Conservation (phyloP, 2,329 filamentous ascomycete genomes). For the Nemania abortiva region DNA sequence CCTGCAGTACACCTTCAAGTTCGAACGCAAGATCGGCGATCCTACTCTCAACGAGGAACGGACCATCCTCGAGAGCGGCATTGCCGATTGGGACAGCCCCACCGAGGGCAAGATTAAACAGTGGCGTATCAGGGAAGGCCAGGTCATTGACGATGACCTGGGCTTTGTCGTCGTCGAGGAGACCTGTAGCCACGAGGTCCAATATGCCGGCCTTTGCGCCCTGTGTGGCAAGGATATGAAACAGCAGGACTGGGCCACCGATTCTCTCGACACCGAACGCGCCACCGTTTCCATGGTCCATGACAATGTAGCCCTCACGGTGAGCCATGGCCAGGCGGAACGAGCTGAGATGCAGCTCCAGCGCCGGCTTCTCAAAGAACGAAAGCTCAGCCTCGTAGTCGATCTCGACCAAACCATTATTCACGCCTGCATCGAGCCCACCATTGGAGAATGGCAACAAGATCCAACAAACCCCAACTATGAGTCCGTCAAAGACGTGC, state of each 20-base stretch:
- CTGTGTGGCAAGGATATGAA: constrained; percentile 98
- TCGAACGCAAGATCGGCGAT: constrained; percentile 81
- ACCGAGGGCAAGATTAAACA: constrained; percentile 81
- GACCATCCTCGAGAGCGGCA: constrained; percentile 76
- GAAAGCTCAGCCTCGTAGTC: constrained; percentile 92
- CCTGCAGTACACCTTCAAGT: constrained; percentile 89
- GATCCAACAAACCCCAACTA: constrained; percentile 92
- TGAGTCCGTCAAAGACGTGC: constrained; percentile 88
- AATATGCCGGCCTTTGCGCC: constrained; percentile 90
- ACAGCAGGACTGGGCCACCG: constrained; percentile 85
- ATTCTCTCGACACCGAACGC: constrained; percentile 81
- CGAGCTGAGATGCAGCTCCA: constrained; percentile 89
- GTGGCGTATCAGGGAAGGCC: constrained; percentile 80
- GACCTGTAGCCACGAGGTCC: constrained; percentile 88
- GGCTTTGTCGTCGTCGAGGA: constrained; percentile 84
- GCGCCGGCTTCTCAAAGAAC: constrained; percentile 79
- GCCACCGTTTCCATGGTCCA: constrained; percentile 96
- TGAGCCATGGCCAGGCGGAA: constrained; percentile 84
- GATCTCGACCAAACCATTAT: constrained; percentile 99
- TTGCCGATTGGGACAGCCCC: constrained; percentile 83
- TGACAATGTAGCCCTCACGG: constrained; percentile 86
- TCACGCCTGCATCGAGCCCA: constrained; percentile 96
- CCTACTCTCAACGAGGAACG: constrained; percentile 69
- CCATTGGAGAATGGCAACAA: constrained; percentile 93
- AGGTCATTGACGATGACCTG: constrained; percentile 70